phyloP scores from a whole-genome alignment of 768 basidiomycete genomes.

The Favolaschia claudopus region DNA sequence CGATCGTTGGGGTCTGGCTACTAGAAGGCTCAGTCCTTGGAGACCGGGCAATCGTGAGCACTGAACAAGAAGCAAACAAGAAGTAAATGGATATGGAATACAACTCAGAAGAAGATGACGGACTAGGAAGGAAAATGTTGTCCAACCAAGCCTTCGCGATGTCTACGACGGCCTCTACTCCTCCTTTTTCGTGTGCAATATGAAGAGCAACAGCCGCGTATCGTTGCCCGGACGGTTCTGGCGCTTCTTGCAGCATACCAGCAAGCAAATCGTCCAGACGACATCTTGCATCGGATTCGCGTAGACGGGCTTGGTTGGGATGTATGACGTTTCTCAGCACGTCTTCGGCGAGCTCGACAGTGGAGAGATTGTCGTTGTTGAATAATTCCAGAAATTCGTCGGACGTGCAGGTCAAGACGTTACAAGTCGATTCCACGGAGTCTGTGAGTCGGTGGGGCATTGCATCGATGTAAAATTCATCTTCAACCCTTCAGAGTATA shows the following conservation, averaged over 20 bases:
- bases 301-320: neutral
- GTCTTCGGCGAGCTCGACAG: neutral
- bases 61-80: neutral
- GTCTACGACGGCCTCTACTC: constrained; percentile 13
- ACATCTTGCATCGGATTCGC: neutral
- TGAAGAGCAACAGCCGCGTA: constrained; percentile 30
- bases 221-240: constrained; percentile 21
- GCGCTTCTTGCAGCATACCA: constrained; percentile 30
- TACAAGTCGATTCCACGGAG: constrained; percentile 3
- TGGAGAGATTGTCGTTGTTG: neutral
- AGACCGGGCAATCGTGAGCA: neutral
- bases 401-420: neutral
- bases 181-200: constrained; percentile 27
- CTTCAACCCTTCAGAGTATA: too few relatives aligned
- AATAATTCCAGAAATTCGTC: constrained; percentile 3
- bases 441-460: neutral
- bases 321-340: constrained; percentile 1
- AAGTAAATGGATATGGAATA: too few relatives aligned
- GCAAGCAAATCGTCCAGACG: constrained; percentile 23
- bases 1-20: constrained; percentile 2
- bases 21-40: neutral
- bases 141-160: constrained; percentile 30
- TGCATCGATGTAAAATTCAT: too few relatives aligned
- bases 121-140: constrained; percentile 27
- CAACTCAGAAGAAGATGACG: constrained; percentile 1